Evolutionary conservation across 2,329 filamentous ascomycete genomes (phyloP), one percentile per base, ranked within the genome.

Genomic region (Periconia macrospinosa): DNA sequence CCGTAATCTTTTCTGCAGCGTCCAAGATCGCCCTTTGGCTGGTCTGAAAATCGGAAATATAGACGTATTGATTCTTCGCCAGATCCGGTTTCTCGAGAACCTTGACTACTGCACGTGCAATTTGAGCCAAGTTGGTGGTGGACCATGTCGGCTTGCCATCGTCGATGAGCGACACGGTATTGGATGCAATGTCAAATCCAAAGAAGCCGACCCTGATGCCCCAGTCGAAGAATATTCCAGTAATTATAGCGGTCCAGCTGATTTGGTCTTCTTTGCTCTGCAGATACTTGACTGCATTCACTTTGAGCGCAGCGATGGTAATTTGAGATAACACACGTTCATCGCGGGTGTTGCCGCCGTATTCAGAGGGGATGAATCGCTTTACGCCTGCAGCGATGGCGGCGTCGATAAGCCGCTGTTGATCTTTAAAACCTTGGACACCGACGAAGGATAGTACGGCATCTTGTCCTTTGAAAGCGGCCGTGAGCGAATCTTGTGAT

Each of bases 321-420:
- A 87, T 76, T 1, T 75, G 56, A 2, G 67, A 67, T 40, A 68
- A 69, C 47, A 50, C 74, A 57, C 45, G 69, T 59, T 48, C 67
- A 66, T 66, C 74, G 40, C 59, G 71, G 54, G 61, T 76, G 63
- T 73, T 77, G 62, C 72, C 76, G 37, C 75, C 80, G 56, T 80
- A 89, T 58, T 89, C 86, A 35, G 82, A 83, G 1, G 85, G 84
- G 1, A 86, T 78, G 64, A 85, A 86, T 6, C 84, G 78, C 58
- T 81, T 80, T 5, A 88, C 85, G 1, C 84, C 82, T 1, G 84
- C 83, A 3, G 78, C 78, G 27, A 84, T 73, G 30, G 84, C 80
- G 1, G 85, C 86, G 30, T 87, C 80, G 43, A 87, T 77, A 44
- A 87, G 73, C 14, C 72, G 72, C 45, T 74, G 74, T 62, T 86